Evolutionary conservation across 2,329 filamentous ascomycete species (phyloP).

Genomic region (Fusarium sp.): DNA sequence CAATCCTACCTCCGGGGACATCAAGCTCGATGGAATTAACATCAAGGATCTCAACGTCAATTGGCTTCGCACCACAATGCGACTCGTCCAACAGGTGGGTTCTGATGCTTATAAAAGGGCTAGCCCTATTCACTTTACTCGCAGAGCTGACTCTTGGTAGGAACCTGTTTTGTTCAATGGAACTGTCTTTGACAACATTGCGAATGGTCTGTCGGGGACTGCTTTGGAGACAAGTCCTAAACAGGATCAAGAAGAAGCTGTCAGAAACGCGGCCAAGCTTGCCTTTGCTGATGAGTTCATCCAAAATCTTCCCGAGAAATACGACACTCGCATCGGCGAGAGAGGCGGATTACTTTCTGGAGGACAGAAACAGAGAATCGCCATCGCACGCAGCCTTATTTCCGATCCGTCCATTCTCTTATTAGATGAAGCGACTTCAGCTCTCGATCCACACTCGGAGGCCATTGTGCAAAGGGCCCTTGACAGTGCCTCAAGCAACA

Average conservation of each 20-base stretch:
- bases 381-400: slow-evolving; percentile 64
- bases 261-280: slow-evolving; percentile 58
- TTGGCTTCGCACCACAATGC: slow-evolving; percentile 52
- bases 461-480: slow-evolving; percentile 66
- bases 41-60: slow-evolving; percentile 48
- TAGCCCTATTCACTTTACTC: background rate
- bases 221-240: slow-evolving; percentile 40
- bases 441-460: slow-evolving; percentile 58
- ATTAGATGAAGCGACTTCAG: slow-evolving; percentile 74
- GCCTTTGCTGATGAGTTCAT: slow-evolving; percentile 65
- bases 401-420: slow-evolving; percentile 65
- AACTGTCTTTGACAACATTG: slow-evolving; percentile 63
- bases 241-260: slow-evolving; percentile 56
- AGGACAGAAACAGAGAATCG: slow-evolving; percentile 74
- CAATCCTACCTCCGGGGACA: slow-evolving; percentile 45
- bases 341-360: slow-evolving; percentile 71
- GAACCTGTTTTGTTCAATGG: slow-evolving; percentile 56
- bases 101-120: background rate
- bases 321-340: slow-evolving; percentile 69
- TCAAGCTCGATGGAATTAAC: slow-evolving; percentile 51
- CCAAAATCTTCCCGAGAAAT: slow-evolving; percentile 56
- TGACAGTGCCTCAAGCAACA: slow-evolving; percentile 62
- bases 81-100: slow-evolving; percentile 47
- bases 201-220: slow-evolving; percentile 57
- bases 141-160: slow-evolving; percentile 4